Conservation (phyloP, 2,329 filamentous ascomycete genomes). For the Pleomassaria siparia region DNA sequence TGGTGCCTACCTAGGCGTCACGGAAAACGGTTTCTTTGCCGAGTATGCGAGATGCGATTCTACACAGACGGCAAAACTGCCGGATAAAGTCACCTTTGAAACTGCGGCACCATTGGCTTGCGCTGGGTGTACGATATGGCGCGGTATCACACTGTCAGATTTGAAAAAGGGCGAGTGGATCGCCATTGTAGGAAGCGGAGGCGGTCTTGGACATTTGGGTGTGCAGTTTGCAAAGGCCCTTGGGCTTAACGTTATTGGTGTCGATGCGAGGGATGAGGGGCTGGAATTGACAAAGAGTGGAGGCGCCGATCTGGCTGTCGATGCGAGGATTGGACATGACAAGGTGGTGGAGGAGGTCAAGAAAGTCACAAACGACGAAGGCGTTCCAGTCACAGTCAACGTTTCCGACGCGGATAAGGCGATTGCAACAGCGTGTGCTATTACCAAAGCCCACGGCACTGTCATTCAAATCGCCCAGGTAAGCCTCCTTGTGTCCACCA, state of each 20-base stretch:
- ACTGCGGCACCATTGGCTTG: slow-evolving; percentile 32
- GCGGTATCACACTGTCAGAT: slow-evolving; percentile 76
- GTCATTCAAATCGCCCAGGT: slow-evolving; percentile 62
- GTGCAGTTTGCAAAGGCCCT: slow-evolving; percentile 86
- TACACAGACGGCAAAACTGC: slow-evolving; percentile 17
- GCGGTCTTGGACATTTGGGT: slow-evolving; percentile 74
- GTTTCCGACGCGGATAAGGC: slow-evolving; percentile 56
- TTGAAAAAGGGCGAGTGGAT: slow-evolving; percentile 70
- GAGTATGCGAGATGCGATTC: slow-evolving; percentile 25
- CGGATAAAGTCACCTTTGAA: slow-evolving; percentile 20
- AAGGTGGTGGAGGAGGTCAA: slow-evolving; percentile 52
- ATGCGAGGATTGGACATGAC: slow-evolving; percentile 54
- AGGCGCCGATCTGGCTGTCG: slow-evolving; percentile 56
- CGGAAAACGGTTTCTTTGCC: slow-evolving; percentile 56
- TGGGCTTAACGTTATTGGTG: slow-evolving; percentile 76
- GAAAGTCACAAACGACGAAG: slow-evolving; percentile 50
- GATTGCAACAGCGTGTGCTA: slow-evolving; percentile 54
- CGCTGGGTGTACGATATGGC: slow-evolving; percentile 62
- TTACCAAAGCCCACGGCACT: slow-evolving; percentile 61
- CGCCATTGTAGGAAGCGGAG: slow-evolving; percentile 79
- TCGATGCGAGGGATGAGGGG: slow-evolving; percentile 74
- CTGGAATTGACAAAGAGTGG: slow-evolving; percentile 50
- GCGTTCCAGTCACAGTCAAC: slow-evolving; percentile 57
- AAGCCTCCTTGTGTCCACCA: slow-evolving; percentile 22
- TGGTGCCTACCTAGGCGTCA: slow-evolving; percentile 53